Evolutionary conservation across 2,329 filamentous ascomycete genomes (phyloP), one percentile per base, ranked within the genome.

Genomic region (Pseudodiploospora longispora): DNA sequence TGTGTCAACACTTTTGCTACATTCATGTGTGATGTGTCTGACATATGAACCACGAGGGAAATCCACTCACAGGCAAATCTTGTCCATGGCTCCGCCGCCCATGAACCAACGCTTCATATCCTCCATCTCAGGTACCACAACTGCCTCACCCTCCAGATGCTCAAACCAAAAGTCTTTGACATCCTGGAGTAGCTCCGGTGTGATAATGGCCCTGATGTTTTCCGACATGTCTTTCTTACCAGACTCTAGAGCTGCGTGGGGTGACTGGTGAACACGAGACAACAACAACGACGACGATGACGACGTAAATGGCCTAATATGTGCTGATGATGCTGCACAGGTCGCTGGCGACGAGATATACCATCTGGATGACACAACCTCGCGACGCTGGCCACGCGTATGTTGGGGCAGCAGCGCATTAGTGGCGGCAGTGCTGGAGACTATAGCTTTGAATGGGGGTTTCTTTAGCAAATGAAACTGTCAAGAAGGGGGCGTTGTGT

Each of bases 91-190:
- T 19, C 55, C 51, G 10, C 60, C 57, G 4, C 61, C 56, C 33
- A 51, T 49, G 54, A 62, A 68, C 66, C 65, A 68, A 3, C 56
- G 58, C 41, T 51, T 54, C 12, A 53, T 48, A 10, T 62, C 50
- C 2, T 54, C 52, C 4, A 38, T 36, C 5, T 49, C 50, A 28
- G 59, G 55, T 29, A 65, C 30, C 12, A 63, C 42, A 6, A 56
- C 44, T 10, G 53, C 48, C 28, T 62, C 52, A 7, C 44, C 38
- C 0, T 53, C 43, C 1, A 66, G 32, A 42, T 66, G 59, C 50
- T 59, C 63, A 48, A 64, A 68, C 66, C 66, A 68, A 41, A 68
- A 64, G n/a, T 52, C 49, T 6, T 57, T 56, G 1, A 68, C 39
- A 28, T 54, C 54, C 29, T 57, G 46, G 5, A 68, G 54, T 10